Evolutionary conservation across 2,329 filamentous ascomycete species (phyloP), one percentile per base, ranked within the genome.

Genomic region (Colletotrichum salicis): DNA sequence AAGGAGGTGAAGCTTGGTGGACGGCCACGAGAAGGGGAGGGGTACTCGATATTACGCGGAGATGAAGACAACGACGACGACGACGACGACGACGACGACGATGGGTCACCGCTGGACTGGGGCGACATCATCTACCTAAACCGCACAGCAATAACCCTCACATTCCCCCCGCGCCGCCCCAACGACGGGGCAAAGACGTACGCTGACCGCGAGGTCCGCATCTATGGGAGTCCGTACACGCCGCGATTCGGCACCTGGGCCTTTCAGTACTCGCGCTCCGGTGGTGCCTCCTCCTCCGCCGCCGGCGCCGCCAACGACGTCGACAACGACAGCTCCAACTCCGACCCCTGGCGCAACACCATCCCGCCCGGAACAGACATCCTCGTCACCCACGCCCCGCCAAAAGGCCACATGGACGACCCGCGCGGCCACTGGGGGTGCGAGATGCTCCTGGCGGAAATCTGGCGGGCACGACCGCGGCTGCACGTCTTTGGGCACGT

Each of bases 401-500:
- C 83, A 1, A 73, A 74, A 29, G 78, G 72, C 1, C 81, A 84
- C 67, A 75, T 84, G 10, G 83, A 84, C 73, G 74, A 81, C 8
- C 37, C 57, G 64, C 12, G 29, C 33, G 76, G 76, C 0, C 74
- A 77, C 2, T 73, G 77, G 41, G 80, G 82, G 1, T 83, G 80
- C 41, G 5, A 60, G 11, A 67, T 77, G 51, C 73, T 85, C 0
- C 64, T 79, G 7, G 67, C 67, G 6, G 80, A 82, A 67, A 29
- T 82, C 2, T 78, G 75, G 74, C 75, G 80, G 2, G 74, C 75
- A 8, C 76, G 76, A 51, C 82, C 82, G 13, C 62, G 65, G n/a
- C 72, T 83, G 10, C 77, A 79, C 56, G 78, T 84, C 5, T 84
- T 82, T 61, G 82, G 82, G 1, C 82, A 84, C 57, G 77, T 84